Evolutionary conservation across 257 asterid species (phyloP).

Genomic region (Knoxia roxburghii): DNA sequence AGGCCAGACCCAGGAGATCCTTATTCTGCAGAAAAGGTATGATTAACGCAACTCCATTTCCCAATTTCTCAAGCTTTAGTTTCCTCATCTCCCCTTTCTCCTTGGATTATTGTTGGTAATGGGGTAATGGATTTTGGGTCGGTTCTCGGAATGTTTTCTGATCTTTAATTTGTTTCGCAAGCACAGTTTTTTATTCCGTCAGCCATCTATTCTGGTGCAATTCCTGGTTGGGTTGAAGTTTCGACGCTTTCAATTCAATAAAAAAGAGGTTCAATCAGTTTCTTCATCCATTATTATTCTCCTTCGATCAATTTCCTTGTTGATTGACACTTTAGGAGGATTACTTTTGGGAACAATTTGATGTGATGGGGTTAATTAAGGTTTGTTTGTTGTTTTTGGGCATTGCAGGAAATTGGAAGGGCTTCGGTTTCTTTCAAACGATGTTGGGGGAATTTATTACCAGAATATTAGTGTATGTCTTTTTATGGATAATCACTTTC

Average conservation of each 20-base stretch:
- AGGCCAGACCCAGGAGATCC: constrained; percentile 17
- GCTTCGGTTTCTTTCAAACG: constrained; percentile 21
- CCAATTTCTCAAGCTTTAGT: background rate
- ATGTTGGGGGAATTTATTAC: constrained; percentile 75
- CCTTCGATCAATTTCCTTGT: background rate
- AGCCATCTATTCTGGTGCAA: background rate
- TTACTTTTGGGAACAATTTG: background rate
- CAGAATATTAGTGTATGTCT: constrained; percentile 52
- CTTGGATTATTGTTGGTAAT: background rate
- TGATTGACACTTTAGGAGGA: background rate
- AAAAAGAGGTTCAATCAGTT: constrained; percentile 6
- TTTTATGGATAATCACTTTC: background rate
- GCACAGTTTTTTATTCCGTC: constrained; percentile 3
- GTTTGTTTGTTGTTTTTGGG: background rate
- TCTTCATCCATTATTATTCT: background rate
- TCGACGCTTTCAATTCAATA: background rate
- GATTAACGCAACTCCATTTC: background rate
- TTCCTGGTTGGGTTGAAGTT: background rate
- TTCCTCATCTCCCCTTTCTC: background rate
- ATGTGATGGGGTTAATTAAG: too few species aligned
- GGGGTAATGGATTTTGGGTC: background rate
- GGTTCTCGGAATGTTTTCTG: background rate
- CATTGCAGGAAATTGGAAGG: constrained; percentile 24
- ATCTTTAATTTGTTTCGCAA: background rate
- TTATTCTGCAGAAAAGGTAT: constrained; percentile 13